phyloP scores from a whole-genome alignment of 345 rosid species.

The Lagerstroemia speciosa region DNA sequence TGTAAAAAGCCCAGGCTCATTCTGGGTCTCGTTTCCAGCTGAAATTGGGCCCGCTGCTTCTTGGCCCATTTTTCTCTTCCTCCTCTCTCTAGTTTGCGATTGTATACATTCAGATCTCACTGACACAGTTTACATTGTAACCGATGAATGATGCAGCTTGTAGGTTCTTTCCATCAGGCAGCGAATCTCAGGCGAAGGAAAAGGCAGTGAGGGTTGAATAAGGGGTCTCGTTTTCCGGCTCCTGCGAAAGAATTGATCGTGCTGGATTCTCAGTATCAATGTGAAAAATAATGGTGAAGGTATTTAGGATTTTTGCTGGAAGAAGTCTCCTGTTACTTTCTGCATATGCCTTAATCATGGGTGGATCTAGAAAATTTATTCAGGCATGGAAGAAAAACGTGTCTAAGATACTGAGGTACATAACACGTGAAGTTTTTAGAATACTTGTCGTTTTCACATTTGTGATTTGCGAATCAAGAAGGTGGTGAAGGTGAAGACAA shows the following conservation, averaged over 20 bases:
- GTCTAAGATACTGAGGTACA: too few species aligned
- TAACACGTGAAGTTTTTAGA: not conserved
- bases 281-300: not conserved
- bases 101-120: constrained; percentile 28
- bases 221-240: not conserved
- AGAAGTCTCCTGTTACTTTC: too few species aligned
- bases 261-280: too few species aligned
- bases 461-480: not conserved
- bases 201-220: not conserved
- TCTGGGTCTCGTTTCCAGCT: too few species aligned
- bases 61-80: not conserved
- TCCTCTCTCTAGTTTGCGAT: not conserved
- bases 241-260: too few species aligned
- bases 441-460: not conserved
- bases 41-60: too few species aligned
- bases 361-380: too few species aligned
- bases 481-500: not conserved
- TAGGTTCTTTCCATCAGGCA: not conserved
- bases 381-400: too few species aligned
- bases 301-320: not conserved
- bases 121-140: constrained; percentile 63
- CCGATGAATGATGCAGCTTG: constrained; percentile 11
- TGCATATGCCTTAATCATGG: too few species aligned
- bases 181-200: not conserved
- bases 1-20: not conserved